Evolutionary conservation across 1,284 basidiomycete genomes (phyloP).

Genomic region (Pseudozyma thailandica): DNA sequence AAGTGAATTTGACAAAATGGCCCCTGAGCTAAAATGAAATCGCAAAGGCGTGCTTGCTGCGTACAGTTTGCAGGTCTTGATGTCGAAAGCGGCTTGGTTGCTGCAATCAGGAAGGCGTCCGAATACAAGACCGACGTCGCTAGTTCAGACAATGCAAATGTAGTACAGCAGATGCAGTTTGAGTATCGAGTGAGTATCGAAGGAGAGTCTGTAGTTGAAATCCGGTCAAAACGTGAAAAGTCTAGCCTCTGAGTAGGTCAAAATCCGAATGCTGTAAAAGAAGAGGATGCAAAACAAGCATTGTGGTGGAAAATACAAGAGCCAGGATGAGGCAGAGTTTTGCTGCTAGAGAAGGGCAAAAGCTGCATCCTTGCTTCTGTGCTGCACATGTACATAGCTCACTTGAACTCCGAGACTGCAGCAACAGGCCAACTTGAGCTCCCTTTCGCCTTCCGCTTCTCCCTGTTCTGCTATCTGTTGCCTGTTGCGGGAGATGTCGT

Average conservation of each 20-base stretch:
- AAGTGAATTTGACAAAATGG: too few species aligned
- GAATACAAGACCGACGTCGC: neutral
- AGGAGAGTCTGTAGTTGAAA: neutral
- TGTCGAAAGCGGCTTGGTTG: neutral
- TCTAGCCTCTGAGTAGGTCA: too few species aligned
- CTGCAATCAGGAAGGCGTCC: neutral
- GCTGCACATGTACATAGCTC: slow-evolving; percentile 5
- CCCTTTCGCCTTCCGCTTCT: neutral
- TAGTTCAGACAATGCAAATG: neutral
- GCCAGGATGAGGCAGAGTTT: slow-evolving; percentile 8
- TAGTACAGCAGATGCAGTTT: neutral
- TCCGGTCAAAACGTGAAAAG: too few species aligned
- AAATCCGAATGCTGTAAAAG: too few species aligned
- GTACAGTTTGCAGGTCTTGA: too few species aligned
- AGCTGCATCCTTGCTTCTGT: slow-evolving; percentile 22
- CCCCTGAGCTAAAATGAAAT: slow-evolving; percentile 20
- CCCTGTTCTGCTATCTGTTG: neutral
- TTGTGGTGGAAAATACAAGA: slow-evolving; percentile 20
- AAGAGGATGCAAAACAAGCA: neutral
- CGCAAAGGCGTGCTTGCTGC: too few species aligned
- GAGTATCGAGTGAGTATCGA: too few species aligned
- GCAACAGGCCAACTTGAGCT: neutral
- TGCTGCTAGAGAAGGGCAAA: slow-evolving; percentile 31
- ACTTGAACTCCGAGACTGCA: slow-evolving; percentile 9
- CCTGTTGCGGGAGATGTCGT: neutral